Conservation (phyloP, 2,329 filamentous ascomycete species). For the Helotiales sp. region DNA sequence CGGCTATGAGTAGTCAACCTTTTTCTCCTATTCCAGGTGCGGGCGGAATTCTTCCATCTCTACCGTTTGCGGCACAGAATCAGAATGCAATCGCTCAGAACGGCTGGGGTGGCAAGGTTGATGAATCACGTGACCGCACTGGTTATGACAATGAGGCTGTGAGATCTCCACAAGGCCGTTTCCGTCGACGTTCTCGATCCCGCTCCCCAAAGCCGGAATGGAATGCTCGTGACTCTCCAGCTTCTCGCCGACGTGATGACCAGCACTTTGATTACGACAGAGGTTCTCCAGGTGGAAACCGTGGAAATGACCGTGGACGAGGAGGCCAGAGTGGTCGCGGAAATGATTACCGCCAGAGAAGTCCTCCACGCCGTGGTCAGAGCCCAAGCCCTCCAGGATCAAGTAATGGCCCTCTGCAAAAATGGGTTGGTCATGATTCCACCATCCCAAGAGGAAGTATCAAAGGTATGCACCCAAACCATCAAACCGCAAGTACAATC, state of each 20-base stretch:
- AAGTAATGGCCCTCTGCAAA: slow-evolving; percentile 56
- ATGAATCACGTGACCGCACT: slow-evolving; percentile 59
- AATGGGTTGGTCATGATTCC: slow-evolving; percentile 81
- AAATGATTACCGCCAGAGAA: slow-evolving; percentile 85
- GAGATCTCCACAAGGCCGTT: slow-evolving; percentile 64
- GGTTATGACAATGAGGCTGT: slow-evolving; percentile 54
- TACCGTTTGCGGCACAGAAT: slow-evolving; percentile 34
- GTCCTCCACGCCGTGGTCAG: slow-evolving; percentile 72
- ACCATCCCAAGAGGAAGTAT: slow-evolving; percentile 77
- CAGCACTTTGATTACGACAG: slow-evolving; percentile 71
- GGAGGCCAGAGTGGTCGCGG: slow-evolving; percentile 57
- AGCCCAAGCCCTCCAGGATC: slow-evolving; percentile 60
- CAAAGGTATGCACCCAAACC: slow-evolving; percentile 58
- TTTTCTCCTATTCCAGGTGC: slow-evolving; percentile 37
- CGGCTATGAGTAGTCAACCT: slow-evolving; percentile 37
- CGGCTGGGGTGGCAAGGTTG: slow-evolving; percentile 46
- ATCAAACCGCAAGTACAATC: slow-evolving; percentile 1
- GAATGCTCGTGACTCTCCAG: slow-evolving; percentile 64
- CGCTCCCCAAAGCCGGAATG: slow-evolving; percentile 79
- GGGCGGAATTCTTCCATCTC: slow-evolving; percentile 41
- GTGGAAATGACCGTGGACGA: slow-evolving; percentile 60
- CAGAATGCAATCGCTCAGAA: slow-evolving; percentile 43
- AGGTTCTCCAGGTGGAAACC: slow-evolving; percentile 66
- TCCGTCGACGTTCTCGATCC: slow-evolving; percentile 72
- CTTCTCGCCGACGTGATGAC: slow-evolving; percentile 53